These are phyloP conservation scores for Wickerhamomyces sp. DNA, from an alignment of 1,139 yeast species.

Conservation along the genomic window DNA sequence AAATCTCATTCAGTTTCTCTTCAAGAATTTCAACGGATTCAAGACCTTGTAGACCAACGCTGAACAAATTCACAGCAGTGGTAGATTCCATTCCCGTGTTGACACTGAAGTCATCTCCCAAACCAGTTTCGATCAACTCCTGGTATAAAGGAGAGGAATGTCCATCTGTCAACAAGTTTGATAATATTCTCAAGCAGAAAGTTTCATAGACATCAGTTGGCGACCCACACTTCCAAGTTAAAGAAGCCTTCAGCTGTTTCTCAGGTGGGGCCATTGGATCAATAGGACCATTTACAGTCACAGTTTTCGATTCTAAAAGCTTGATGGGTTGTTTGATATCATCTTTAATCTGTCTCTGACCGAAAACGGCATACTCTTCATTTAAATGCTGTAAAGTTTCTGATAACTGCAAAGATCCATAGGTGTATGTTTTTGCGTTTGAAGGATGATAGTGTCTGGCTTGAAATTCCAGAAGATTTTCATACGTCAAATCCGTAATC, in stretches of 20 bases:
- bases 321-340: constrained; percentile 36
- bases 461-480: constrained; percentile 76
- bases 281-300: constrained; percentile 62
- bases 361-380: constrained; percentile 47
- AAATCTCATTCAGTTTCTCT: constrained; percentile 37
- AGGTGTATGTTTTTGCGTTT: constrained; percentile 80
- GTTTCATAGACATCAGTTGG: constrained; percentile 67
- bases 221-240: constrained; percentile 83
- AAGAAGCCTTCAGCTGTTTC: constrained; percentile 70
- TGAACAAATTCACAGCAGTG: constrained; percentile 72
- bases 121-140: constrained; percentile 73
- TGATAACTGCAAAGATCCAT: constrained; percentile 69
- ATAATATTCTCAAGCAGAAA: constrained; percentile 68
- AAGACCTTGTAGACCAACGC: constrained; percentile 83
- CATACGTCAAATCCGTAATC: constrained; percentile 70
- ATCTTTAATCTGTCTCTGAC: constrained; percentile 34
- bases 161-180: constrained; percentile 78
- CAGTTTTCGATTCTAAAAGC: constrained; percentile 30
- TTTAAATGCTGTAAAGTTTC: constrained; percentile 59
- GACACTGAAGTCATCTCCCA: constrained; percentile 82
- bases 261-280: constrained; percentile 76
- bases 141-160: constrained; percentile 89
- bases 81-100: constrained; percentile 86
- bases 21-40: constrained; percentile 42
- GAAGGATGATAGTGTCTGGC: constrained; percentile 78